A percentile compares a stretch with the other conserved stretches of the same genome.
Evolutionary conservation across 116 monocot species (phyloP).

Genomic region (Dioscorea cayenensis): DNA sequence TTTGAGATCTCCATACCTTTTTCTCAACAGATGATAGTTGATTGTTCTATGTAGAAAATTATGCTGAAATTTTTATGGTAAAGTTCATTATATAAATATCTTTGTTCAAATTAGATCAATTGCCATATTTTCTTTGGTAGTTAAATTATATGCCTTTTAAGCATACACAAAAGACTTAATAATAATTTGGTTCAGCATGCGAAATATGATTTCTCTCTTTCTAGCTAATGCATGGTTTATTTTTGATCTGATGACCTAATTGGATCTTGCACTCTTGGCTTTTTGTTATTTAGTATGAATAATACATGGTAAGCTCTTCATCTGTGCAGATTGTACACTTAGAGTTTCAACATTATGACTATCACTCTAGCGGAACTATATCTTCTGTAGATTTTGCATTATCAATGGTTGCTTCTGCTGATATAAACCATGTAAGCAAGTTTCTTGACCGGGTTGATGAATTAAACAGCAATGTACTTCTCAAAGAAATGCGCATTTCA

Average conservation of each 20-base stretch:
- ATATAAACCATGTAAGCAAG: conserved; percentile 66
- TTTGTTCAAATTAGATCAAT: too few species aligned
- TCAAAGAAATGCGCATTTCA: conserved; percentile 60
- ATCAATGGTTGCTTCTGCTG: conserved; percentile 91
- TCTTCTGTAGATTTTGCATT: conserved; percentile 87
- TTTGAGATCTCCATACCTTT: not conserved
- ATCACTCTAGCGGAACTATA: conserved; percentile 52
- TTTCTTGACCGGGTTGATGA: conserved; percentile 77
- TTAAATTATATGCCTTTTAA: too few species aligned
- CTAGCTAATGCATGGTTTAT: too few species aligned
- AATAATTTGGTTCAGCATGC: too few species aligned
- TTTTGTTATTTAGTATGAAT: not conserved
- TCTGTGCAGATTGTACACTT: conserved; percentile 60
- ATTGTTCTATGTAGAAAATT: too few species aligned
- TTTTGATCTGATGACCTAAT: too few species aligned
- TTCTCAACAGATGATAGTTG: too few species aligned
- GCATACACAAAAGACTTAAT: too few species aligned
- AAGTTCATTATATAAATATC: not conserved
- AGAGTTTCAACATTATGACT: conserved; percentile 94
- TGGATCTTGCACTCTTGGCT: too few species aligned
- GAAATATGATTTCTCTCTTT: too few species aligned
- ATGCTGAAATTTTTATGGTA: not conserved
- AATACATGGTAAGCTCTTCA: not conserved
- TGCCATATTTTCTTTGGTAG: too few species aligned
- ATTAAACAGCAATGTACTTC: conserved; percentile 24